A percentile compares a stretch with the other conserved stretches of the same genome.
Evolutionary conservation across 2,329 filamentous ascomycete genomes (phyloP).

Genomic region (Sclerotinia subarctica): DNA sequence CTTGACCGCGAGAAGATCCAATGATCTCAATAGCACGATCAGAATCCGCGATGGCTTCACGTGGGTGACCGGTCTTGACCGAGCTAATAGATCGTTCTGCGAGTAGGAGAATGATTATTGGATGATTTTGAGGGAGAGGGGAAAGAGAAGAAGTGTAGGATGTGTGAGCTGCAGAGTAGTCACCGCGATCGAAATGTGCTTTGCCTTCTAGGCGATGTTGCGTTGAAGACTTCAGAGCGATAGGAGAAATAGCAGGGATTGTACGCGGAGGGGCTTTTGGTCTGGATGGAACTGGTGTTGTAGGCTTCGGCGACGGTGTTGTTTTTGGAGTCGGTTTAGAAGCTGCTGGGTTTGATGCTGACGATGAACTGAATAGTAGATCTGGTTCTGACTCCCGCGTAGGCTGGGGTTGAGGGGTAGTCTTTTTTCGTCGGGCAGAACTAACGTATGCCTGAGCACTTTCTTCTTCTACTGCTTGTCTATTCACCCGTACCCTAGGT

Average conservation of each 20-base stretch:
- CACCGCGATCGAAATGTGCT: constrained; percentile 88
- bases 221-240: constrained; percentile 72
- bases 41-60: constrained; percentile 79
- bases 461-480: constrained; percentile 75
- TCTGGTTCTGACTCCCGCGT: constrained; percentile 53
- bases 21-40: constrained; percentile 78
- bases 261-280: constrained; percentile 48
- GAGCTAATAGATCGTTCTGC: constrained; percentile 89
- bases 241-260: constrained; percentile 63
- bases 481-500: constrained; percentile 62
- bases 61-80: constrained; percentile 88
- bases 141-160: constrained; percentile 76
- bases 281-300: constrained; percentile 44
- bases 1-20: constrained; percentile 72
- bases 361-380: constrained; percentile 54
- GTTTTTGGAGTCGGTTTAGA: constrained; percentile 39
- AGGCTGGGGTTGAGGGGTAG: constrained; percentile 42
- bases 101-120: constrained; percentile 80
- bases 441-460: constrained; percentile 82
- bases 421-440: constrained; percentile 74
- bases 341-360: constrained; percentile 35
- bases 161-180: constrained; percentile 81
- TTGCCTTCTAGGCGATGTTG: constrained; percentile 76
- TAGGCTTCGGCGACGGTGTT: constrained; percentile 44
- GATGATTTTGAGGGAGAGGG: constrained; percentile 73